Evolutionary conservation across 2,329 filamentous ascomycete genomes (phyloP).

Genomic region (Alternaria panax): DNA sequence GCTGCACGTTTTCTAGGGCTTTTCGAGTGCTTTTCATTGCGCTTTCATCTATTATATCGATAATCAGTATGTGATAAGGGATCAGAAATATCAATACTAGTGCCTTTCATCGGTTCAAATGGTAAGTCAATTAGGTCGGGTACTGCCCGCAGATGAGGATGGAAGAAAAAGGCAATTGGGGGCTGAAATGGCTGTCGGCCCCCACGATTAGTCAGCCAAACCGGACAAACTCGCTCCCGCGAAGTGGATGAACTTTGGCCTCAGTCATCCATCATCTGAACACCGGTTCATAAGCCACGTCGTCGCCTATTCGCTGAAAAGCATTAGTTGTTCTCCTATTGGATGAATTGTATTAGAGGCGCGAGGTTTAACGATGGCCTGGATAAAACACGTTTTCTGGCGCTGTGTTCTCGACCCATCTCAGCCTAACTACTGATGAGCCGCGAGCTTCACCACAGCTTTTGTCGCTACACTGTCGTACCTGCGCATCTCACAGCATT

Average conservation of each 20-base stretch:
- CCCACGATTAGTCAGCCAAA: not conserved
- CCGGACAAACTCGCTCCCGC: not conserved
- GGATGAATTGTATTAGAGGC: not conserved
- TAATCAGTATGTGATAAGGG: too few species aligned
- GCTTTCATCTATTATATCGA: too few species aligned
- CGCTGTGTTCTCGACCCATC: not conserved
- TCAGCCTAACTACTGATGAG: not conserved
- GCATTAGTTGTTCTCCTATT: not conserved
- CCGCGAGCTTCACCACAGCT: not conserved
- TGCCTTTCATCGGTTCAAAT: too few species aligned
- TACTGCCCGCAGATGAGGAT: not conserved
- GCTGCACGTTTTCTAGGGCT: too few species aligned
- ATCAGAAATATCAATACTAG: too few species aligned
- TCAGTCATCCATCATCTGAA: not conserved
- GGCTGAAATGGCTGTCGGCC: not conserved
- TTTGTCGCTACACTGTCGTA: not conserved
- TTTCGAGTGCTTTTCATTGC: too few species aligned
- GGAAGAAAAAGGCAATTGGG: not conserved
- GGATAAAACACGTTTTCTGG: not conserved
- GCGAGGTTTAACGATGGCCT: not conserved
- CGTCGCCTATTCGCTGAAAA: not conserved
- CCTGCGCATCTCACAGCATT: not conserved
- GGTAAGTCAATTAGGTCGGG: not conserved
- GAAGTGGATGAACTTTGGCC: not conserved
- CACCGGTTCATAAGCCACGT: not conserved